Percentiles rank a stretch among this genome's conserved stretches.
phyloP scores from a whole-genome alignment of 2,329 filamentous ascomycete species.

The Xylariales sp. region DNA sequence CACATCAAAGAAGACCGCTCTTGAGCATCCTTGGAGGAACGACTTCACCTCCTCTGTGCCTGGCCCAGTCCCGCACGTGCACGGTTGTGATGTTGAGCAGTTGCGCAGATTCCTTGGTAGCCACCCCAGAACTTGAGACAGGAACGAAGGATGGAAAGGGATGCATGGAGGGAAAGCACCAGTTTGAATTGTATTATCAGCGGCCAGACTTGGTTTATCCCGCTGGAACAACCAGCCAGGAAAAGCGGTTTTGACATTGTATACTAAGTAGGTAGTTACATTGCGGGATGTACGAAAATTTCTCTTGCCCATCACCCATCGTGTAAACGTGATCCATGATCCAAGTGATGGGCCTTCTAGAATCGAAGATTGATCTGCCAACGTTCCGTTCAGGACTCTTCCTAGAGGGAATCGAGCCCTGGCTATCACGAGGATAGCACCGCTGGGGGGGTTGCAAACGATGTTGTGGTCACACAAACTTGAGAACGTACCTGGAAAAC shows the following conservation, averaged over 20 bases:
- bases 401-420: slow-evolving; percentile 64
- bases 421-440: slow-evolving; percentile 73
- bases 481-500: slow-evolving; percentile 3
- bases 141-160: no score
- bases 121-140: no score
- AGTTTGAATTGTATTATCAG: no score
- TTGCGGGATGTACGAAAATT: slow-evolving; percentile 28
- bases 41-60: slow-evolving; percentile 19
- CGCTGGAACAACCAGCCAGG: no score
- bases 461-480: slow-evolving; percentile 1
- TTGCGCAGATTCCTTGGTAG: slow-evolving; percentile 9
- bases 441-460: slow-evolving; percentile 49
- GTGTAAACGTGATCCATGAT: slow-evolving; percentile 19
- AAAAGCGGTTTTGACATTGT: no score
- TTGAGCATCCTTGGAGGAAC: slow-evolving; percentile 20
- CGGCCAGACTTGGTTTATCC: no score
- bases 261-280: no score
- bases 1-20: slow-evolving; percentile 8
- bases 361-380: slow-evolving; percentile 56
- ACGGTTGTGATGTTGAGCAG: slow-evolving; percentile 15
- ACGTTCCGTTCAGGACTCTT: slow-evolving; percentile 78
- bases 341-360: slow-evolving; percentile 30
- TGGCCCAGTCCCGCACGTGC: slow-evolving; percentile 15
- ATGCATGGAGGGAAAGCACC: no score
- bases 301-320: slow-evolving; percentile 34